Evolutionary conservation across 345 rosid species (phyloP), one percentile per base, ranked within the genome.

Genomic region (Salix caprea): DNA sequence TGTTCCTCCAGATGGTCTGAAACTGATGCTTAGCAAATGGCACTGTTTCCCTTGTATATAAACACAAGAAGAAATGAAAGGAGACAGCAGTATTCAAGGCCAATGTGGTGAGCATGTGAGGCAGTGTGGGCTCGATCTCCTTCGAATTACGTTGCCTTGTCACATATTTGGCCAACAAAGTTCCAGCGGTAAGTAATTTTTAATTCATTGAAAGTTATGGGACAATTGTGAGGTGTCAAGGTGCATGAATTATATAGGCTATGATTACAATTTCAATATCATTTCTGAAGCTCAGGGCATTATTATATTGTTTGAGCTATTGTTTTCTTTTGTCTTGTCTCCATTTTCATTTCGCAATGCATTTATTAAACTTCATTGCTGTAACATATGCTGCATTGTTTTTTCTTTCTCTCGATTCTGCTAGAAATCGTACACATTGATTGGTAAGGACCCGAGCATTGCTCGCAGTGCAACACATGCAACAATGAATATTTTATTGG

Each of bases 51-150:
- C 72, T 28, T 77, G 46, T 82, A 64, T 82, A 56, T 32, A 56
- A 54, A 65, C 67, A 42, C 58, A 32, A 7, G 11, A 32, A 58
- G 24, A 21, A 19, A 18, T 28, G 18, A 24, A n/a, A n/a, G 58
- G 7, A 61, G 72, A 58, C 73, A 58, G 32, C 32, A 18, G 14
- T 12, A 21, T 19, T 72, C n/a, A 15, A 65, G 58, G 39, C 4
- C 58, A 74, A 69, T 72, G 72, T 37, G 79, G 54, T 14, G 67
- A 77, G 74, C 87, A 85, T 83, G 87, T 80, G 85, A 71, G 23
- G 69, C 7, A 46, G 72, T 60, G 76, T 65, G 78, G 70, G 24
- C 60, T 28, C n/a, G n/a, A n/a, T n/a, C 37, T 52, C 64, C 84
- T 67, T 24, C 5, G 62, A 75, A 73, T 64, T 28, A 37, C 77